A percentile compares a stretch with the other conserved stretches of the same genome.
Evolutionary conservation across 2,329 filamentous ascomycete species (phyloP).

Genomic region (Scolecobasidium constrictum): DNA sequence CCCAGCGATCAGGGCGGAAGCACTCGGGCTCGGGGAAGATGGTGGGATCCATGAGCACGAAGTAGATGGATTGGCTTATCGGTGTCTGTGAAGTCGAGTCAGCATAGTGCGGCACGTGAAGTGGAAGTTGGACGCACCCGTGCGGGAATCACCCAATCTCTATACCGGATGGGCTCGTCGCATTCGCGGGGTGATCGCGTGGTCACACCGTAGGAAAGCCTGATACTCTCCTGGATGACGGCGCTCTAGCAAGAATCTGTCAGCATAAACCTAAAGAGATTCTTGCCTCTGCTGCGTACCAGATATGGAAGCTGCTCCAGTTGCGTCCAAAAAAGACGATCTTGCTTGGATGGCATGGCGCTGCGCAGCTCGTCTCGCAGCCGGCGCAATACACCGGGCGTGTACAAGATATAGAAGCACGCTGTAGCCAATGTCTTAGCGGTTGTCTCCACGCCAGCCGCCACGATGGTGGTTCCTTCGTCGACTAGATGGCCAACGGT

Average conservation of each 20-base stretch:
- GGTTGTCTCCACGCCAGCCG: slow-evolving; percentile 28
- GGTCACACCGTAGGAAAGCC: background rate
- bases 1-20: slow-evolving; percentile 6
- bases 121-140: too few species aligned
- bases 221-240: slow-evolving; percentile 7
- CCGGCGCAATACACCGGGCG: slow-evolving; percentile 13
- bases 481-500: slow-evolving; percentile 20
- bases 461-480: slow-evolving; percentile 26
- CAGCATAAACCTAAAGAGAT: too few species aligned
- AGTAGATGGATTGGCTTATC: too few species aligned
- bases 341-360: background rate
- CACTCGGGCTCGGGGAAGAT: slow-evolving; percentile 5
- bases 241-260: slow-evolving; percentile 13
- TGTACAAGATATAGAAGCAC: slow-evolving; percentile 19
- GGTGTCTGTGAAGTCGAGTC: too few species aligned
- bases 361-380: slow-evolving; percentile 17
- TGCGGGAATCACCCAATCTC: background rate
- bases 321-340: background rate
- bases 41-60: background rate
- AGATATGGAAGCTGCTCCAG: background rate
- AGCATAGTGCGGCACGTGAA: too few species aligned
- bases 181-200: slow-evolving; percentile 12
- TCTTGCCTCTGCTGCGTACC: too few species aligned
- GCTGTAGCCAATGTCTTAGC: slow-evolving; percentile 21
- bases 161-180: slow-evolving; percentile 13